Evolutionary conservation across 2,329 filamentous ascomycete genomes (phyloP).

Genomic region (Fusarium sp.): DNA sequence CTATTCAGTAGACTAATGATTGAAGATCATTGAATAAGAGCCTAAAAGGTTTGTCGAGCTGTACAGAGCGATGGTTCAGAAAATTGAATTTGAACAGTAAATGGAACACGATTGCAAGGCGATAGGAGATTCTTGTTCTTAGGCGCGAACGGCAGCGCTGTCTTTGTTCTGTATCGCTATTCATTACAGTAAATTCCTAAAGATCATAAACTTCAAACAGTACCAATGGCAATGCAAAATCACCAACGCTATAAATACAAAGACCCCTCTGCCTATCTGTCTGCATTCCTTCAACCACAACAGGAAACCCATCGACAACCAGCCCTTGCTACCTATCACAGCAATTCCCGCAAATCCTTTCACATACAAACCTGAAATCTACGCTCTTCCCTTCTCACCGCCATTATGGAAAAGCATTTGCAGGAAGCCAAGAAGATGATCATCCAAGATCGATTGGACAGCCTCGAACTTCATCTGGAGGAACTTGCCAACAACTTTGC

Average conservation of each 20-base stretch:
- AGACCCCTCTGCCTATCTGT: neutral
- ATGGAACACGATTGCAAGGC: neutral
- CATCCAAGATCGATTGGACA: neutral
- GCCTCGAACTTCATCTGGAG: neutral
- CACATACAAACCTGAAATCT: neutral
- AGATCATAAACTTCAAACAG: neutral
- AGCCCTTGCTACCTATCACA: neutral
- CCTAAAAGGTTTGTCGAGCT: too few species aligned
- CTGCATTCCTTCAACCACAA: neutral
- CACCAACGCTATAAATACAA: neutral
- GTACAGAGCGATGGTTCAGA: neutral
- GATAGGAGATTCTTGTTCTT: neutral
- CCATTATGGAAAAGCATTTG: neutral
- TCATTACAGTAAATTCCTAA: neutral
- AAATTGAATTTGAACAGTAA: neutral
- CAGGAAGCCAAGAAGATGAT: too few species aligned
- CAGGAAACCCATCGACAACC: neutral
- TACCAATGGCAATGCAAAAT: fast-evolving
- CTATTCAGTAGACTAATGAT: too few species aligned
- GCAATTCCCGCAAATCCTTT: fast-evolving
- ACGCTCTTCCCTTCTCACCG: neutral
- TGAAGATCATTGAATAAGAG: too few species aligned
- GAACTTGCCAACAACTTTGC: neutral
- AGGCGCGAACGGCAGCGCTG: fast-evolving
- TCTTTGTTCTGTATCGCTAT: too few species aligned